Percentiles rank a stretch among this genome's conserved stretches.
phyloP scores from a whole-genome alignment of 192 early-diverging fungal species.

The Glomus cerebriforme region DNA sequence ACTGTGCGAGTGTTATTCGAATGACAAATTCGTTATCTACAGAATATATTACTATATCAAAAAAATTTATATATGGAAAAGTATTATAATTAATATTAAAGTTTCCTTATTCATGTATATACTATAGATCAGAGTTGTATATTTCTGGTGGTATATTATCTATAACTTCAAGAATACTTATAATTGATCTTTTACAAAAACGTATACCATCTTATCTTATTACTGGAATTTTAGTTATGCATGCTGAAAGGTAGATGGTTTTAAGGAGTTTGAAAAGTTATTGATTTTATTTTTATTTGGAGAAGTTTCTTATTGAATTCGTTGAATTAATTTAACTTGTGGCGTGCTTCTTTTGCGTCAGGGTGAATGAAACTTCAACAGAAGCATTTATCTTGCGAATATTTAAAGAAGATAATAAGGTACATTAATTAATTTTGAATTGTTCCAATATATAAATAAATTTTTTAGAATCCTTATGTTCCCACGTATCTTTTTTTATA shows the following conservation, averaged over 20 bases:
- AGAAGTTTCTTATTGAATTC: too few relatives aligned
- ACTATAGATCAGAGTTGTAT: constrained; percentile 65
- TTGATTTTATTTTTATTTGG: too few relatives aligned
- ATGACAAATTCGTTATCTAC: too few relatives aligned
- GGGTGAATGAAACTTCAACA: constrained; percentile 75
- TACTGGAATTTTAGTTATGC: constrained; percentile 81
- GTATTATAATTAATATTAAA: too few relatives aligned
- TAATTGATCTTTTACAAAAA: constrained; percentile 86
- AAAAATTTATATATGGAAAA: too few relatives aligned
- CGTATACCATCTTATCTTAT: constrained; percentile 74
- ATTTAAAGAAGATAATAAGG: constrained; percentile 75
- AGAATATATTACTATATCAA: too few relatives aligned
- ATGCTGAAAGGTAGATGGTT: constrained; percentile 87
- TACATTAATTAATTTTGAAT: not conserved
- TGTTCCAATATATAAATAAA: not conserved
- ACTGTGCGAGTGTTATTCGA: too few relatives aligned
- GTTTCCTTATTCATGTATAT: constrained; percentile 12
- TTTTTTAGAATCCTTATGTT: not conserved
- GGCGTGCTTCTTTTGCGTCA: constrained; percentile 12
- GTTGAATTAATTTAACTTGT: too few relatives aligned
- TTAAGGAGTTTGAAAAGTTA: too few relatives aligned
- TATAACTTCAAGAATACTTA: constrained; percentile 83
- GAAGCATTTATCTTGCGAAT: constrained; percentile 91
- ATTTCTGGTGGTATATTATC: constrained; percentile 80
- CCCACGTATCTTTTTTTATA: constrained; percentile 19